A percentile compares a stretch with the other conserved stretches of the same genome.
Evolutionary conservation across 805 yeast species (phyloP).

Genomic region (Scheffersomyces stipitis): DNA sequence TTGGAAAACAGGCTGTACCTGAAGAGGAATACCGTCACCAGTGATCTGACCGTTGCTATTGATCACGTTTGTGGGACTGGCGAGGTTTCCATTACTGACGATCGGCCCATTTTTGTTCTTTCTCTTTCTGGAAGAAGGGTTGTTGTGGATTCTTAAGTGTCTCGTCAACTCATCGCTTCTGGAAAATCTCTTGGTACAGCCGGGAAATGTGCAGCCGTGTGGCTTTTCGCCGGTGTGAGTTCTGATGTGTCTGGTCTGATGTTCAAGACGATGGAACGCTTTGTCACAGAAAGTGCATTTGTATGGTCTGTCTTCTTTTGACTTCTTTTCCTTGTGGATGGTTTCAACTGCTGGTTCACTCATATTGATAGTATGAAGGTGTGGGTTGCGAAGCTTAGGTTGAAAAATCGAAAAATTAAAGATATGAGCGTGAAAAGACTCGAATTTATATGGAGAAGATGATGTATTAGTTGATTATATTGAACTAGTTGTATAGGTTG

Average conservation of each 20-base stretch:
- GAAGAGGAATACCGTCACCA: slow-evolving; percentile 7
- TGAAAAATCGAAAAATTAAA: too few relatives aligned
- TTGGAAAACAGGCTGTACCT: slow-evolving; percentile 3
- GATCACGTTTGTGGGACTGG: slow-evolving; percentile 1
- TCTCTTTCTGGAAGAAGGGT: slow-evolving; percentile 65
- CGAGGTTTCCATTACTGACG: slow-evolving; percentile 5
- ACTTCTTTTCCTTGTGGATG: not conserved
- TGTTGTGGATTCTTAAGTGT: slow-evolving; percentile 70
- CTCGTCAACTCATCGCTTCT: slow-evolving; percentile 75
- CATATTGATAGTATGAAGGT: too few relatives aligned
- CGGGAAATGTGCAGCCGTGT: slow-evolving; percentile 70
- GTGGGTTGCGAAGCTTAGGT: too few relatives aligned
- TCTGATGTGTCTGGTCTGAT: slow-evolving; percentile 75
- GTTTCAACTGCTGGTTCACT: too few relatives aligned
- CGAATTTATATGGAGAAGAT: too few relatives aligned
- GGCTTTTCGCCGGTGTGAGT: slow-evolving; percentile 85
- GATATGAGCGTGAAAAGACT: too few relatives aligned
- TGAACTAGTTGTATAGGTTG: too few relatives aligned
- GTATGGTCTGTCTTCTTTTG: slow-evolving; percentile 48
- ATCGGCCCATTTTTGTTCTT: slow-evolving; percentile 29
- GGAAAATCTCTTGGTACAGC: slow-evolving; percentile 66
- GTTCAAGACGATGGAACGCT: slow-evolving; percentile 75
- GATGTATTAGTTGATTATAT: too few relatives aligned
- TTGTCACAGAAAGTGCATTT: slow-evolving; percentile 73
- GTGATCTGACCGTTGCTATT: slow-evolving; percentile 4